Percentiles rank a stretch among this genome's conserved stretches.
Evolutionary conservation across 352 stramenopile species (phyloP).

Genomic region (Pythium folliculosum): DNA sequence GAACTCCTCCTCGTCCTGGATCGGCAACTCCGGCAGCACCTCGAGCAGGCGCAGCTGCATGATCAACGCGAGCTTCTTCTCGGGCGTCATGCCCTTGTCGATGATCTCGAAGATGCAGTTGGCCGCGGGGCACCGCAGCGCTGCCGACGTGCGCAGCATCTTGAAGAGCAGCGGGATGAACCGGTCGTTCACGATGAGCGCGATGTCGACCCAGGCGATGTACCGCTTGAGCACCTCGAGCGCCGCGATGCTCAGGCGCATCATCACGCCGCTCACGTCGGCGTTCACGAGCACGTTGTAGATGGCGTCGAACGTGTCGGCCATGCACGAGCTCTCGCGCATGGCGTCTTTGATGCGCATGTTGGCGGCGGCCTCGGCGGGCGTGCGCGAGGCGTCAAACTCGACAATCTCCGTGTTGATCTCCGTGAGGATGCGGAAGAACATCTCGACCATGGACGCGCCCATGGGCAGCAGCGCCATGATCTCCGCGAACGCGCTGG

Average conservation of each 20-base stretch:
- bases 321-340: slow-evolving; percentile 73
- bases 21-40: slow-evolving; percentile 53
- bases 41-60: slow-evolving; percentile 69
- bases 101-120: slow-evolving; percentile 88
- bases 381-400: slow-evolving; percentile 72
- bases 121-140: slow-evolving; percentile 64
- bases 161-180: slow-evolving; percentile 78
- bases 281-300: slow-evolving; percentile 81
- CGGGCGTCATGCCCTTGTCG: slow-evolving; percentile 82
- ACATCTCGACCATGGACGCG: slow-evolving; percentile 88
- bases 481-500: slow-evolving; percentile 83
- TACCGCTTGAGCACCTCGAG: slow-evolving; percentile 84
- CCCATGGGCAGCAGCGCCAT: slow-evolving; percentile 67
- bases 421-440: slow-evolving; percentile 87
- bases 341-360: slow-evolving; percentile 90
- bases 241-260: slow-evolving; percentile 60
- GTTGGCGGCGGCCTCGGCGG: slow-evolving; percentile 63
- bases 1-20: slow-evolving; percentile 81
- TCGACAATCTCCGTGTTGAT: slow-evolving; percentile 93
- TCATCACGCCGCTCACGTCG: slow-evolving; percentile 69
- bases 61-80: slow-evolving; percentile 85
- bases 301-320: slow-evolving; percentile 80
- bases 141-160: slow-evolving; percentile 57
- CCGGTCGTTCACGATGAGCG: slow-evolving; percentile 80
- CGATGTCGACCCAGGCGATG: slow-evolving; percentile 87